phyloP scores from a whole-genome alignment of 106 monocot species.

The Chionographis japonica region DNA sequence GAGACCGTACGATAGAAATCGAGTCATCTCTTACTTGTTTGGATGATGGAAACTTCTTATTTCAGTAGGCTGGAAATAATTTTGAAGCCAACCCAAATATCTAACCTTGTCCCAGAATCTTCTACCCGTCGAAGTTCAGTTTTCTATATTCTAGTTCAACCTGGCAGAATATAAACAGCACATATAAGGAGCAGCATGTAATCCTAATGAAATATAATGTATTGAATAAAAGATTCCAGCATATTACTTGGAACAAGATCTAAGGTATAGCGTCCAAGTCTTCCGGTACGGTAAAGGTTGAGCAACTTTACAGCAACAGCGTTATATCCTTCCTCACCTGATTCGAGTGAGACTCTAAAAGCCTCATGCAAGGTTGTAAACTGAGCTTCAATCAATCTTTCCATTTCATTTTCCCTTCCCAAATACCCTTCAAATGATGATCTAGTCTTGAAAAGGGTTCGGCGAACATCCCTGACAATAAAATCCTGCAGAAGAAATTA shows the following conservation, averaged over 20 bases:
- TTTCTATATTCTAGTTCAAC: too few species aligned
- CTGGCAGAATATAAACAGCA: too few species aligned
- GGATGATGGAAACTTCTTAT: not conserved
- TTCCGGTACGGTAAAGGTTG: slow-evolving; percentile 84
- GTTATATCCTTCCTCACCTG: slow-evolving; percentile 29
- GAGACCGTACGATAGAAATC: not conserved
- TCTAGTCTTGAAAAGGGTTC: slow-evolving; percentile 43
- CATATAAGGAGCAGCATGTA: too few species aligned
- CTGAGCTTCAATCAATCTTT: slow-evolving; percentile 46
- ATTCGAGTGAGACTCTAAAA: slow-evolving; percentile 35
- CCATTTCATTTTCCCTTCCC: slow-evolving; percentile 41
- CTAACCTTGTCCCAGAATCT: not conserved
- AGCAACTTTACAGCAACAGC: slow-evolving; percentile 65
- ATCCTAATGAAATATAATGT: not conserved
- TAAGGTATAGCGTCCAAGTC: slow-evolving; percentile 78
- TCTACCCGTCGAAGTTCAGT: not conserved
- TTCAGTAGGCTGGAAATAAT: not conserved
- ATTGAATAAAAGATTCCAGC: not conserved
- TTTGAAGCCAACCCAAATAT: not conserved
- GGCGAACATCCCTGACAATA: slow-evolving; percentile 67
- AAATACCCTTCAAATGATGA: slow-evolving; percentile 36
- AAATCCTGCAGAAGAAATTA: slow-evolving; percentile 50
- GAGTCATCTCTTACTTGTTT: not conserved
- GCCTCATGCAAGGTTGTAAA: slow-evolving; percentile 47
- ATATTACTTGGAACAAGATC: slow-evolving; percentile 37